Conservation (phyloP, 139 green algal genomes). For the Ulvella scutata region DNA sequence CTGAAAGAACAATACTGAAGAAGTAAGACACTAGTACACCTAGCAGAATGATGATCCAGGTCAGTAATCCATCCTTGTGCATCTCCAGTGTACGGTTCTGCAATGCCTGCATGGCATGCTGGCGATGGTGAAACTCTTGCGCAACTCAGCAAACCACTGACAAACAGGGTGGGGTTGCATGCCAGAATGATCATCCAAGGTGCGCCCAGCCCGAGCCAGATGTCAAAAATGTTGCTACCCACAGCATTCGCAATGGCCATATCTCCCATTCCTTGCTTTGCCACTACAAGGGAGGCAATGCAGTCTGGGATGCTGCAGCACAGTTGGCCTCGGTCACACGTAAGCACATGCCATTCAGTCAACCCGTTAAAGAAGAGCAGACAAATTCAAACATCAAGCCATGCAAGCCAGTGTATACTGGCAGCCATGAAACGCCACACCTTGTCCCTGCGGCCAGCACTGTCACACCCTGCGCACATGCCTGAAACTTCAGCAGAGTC, state of each 20-base stretch:
- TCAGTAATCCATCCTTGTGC: constrained; percentile 9
- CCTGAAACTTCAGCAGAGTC: too few relatives aligned
- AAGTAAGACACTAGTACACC: constrained; percentile 18
- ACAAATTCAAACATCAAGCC: too few relatives aligned
- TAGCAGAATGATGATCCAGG: constrained; percentile 20
- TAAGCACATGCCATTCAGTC: too few relatives aligned
- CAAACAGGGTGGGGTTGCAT: too few relatives aligned
- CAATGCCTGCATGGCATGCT: not conserved
- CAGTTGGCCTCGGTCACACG: too few relatives aligned
- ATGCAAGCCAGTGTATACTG: too few relatives aligned
- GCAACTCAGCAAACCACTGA: too few relatives aligned
- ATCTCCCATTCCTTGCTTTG: constrained; percentile 20
- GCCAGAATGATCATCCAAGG: constrained; percentile 22
- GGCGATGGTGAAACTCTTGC: too few relatives aligned
- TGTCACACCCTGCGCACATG: too few relatives aligned
- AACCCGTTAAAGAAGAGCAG: too few relatives aligned
- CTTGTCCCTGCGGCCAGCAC: constrained; percentile 27
- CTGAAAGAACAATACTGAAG: not conserved
- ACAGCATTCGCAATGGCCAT: constrained; percentile 32
- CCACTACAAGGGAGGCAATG: constrained; percentile 18
- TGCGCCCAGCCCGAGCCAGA: constrained; percentile 24
- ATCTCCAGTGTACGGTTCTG: not conserved
- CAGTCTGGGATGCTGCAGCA: constrained; percentile 21
- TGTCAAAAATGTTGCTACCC: constrained; percentile 29
- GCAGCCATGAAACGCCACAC: too few relatives aligned